Evolutionary conservation across 768 basidiomycete species (phyloP), one percentile per base, ranked within the genome.

Genomic region (Mycena indigotica): DNA sequence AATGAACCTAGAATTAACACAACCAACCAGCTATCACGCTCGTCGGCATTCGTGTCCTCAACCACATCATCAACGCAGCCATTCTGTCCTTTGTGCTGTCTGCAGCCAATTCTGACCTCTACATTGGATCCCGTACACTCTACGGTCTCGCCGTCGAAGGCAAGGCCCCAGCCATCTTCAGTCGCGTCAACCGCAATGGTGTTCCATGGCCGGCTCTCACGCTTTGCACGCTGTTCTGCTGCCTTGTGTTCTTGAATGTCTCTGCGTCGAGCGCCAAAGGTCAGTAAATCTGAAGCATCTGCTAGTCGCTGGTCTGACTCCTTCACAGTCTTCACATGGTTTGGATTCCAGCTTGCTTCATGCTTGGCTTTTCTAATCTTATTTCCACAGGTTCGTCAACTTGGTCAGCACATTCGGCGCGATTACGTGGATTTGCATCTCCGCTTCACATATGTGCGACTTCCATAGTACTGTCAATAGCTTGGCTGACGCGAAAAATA

Each of bases 61-160:
- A 83, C 55, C 80, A 89, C 66, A 69, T 92, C 59, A 85, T 91
- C 66, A 87, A 88, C 59, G 80, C 77, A 15, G 80, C 77, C 3
- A 83, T 87, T 61, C 74, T 88, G 24, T 71, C 88, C 61, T 88
- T 87, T 67, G 83, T 86, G n/a, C 75, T 84, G 68, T 82, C 82
- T 62, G 80, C 80, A 2, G 80, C 85, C 19, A 87, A 87, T 68
- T 83, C 82, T 16, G 88, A 88, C 69, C 70, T 87, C 46, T 86
- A 80, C 60, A 80, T 79, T 50, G 79, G 77, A 26, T 79, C 78
- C 13, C 71, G 81, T 23, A 81, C 81, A 0, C 62, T 82, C 13
- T 78, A 82, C 59, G 81, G 77, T 17, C 67, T 82, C 13, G 80
- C 80, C 5, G 56, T 78, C 23, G 81, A 82, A 69, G 78, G 80